A percentile compares a stretch with the other conserved stretches of the same genome.
phyloP scores from a whole-genome alignment of 2,329 filamentous ascomycete species.

The Dothiorella sarmentorum region DNA sequence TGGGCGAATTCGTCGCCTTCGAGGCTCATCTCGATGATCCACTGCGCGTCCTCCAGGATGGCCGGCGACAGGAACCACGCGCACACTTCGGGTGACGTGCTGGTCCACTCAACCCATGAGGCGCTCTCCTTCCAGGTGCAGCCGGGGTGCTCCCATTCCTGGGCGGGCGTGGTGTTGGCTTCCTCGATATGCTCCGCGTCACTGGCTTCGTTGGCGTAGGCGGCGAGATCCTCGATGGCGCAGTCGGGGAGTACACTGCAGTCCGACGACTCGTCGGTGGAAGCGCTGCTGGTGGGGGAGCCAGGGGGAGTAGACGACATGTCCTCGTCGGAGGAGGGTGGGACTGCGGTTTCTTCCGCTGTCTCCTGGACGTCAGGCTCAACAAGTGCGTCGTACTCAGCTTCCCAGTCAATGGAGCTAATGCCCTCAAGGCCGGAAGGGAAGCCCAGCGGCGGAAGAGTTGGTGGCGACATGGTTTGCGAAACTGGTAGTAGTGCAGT shows the following conservation, averaged over 20 bases:
- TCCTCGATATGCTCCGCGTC: neutral
- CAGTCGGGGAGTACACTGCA: neutral
- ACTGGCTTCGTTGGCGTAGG: neutral
- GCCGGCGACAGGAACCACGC: neutral
- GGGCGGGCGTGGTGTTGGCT: neutral
- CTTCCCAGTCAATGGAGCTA: constrained; percentile 1
- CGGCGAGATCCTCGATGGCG: neutral
- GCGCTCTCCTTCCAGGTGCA: neutral
- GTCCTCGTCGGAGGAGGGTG: neutral
- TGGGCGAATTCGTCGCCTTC: neutral
- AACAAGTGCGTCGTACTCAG: neutral
- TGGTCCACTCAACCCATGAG: neutral
- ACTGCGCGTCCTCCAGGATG: neutral
- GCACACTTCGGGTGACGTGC: neutral
- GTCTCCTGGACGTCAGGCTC: neutral
- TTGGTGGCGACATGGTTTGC: neutral
- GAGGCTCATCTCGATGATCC: neutral
- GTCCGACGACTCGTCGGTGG: neutral
- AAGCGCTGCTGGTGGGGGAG: neutral
- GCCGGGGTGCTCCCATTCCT: neutral
- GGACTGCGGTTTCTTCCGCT: neutral
- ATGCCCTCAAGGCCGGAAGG: neutral
- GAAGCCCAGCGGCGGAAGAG: neutral
- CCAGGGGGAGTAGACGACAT: neutral
- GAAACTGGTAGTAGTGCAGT: neutral